Evolutionary conservation across 805 yeast species (phyloP), one percentile per base, ranked within the genome.

Genomic region (Isabelozyma pseudorhagii): DNA sequence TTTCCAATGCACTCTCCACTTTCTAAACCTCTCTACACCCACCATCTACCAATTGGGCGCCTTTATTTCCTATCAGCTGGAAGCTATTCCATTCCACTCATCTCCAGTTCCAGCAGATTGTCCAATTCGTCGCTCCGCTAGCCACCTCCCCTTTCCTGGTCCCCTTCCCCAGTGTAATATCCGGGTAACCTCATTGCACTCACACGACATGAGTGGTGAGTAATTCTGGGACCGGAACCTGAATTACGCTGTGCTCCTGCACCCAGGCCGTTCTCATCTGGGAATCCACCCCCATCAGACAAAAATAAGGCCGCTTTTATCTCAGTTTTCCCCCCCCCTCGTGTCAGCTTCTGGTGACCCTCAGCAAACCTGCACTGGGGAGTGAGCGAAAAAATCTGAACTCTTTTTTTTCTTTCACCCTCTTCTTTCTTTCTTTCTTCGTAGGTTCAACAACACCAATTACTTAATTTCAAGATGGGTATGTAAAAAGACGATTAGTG

Each of bases 401-500:
- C 54, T 45, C 43, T 47, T 51, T 55, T 52, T 58, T 46, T 50
- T 55, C 50, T 47, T 43, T 47, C 43, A 40, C 43, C 46, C 46
- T 39, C 54, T 56, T 59, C 57, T 57, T 62, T 54, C 55, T 54
- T 55, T 57, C 61, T 54, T 54, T 54, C 57, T 49, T 46, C 53
- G 47, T 45, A 51, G 53, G 66, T 61, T 62, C 62, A 60, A 57
- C 55, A 54, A 52, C 61, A 53, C 56, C 59, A 55, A 52, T 45
- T 52, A 50, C 42, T 50, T 44, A 57, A 56, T 59, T 61, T 56
- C 67, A 67, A 64, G 56, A 68, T 68, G 72, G 72, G 72, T 68
- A 68, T 61, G 72, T 68, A 52, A 40, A 14, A 9, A 9, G 36
- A 31, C n/a, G 8, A 31, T 5, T 34, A 8, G 14, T 34, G 13